Percentiles rank a stretch among this genome's conserved stretches.
These are phyloP conservation scores for Thalassiosira delicatula DNA, from an alignment of 352 stramenopile genomes.

Conservation along the genomic window DNA sequence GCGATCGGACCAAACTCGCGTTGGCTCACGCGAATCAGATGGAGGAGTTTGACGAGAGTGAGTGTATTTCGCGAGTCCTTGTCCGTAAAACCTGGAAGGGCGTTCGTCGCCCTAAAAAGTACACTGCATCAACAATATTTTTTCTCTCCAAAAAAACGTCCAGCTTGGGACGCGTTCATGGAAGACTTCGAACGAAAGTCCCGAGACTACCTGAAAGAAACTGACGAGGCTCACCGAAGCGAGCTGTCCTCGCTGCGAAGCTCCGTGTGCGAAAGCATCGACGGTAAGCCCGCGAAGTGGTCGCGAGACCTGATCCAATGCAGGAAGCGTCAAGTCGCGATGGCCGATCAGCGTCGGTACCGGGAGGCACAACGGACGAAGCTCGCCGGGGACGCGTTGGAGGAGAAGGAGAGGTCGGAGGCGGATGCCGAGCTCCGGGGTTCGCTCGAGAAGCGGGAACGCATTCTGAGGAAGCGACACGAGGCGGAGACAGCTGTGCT, in stretches of 20 bases:
- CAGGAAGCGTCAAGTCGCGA: conserved; percentile 90
- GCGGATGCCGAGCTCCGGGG: conserved; percentile 84
- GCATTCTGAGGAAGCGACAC: conserved; percentile 90
- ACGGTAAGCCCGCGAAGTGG: conserved; percentile 86
- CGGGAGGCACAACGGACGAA: conserved; percentile 94
- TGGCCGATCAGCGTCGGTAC: conserved; percentile 93
- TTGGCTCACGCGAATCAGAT: conserved; percentile 33
- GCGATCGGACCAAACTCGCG: conserved; percentile 24
- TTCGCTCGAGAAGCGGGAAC: conserved; percentile 83
- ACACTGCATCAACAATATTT: too few species aligned
- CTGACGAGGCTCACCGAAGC: conserved; percentile 90
- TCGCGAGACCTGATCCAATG: conserved; percentile 94
- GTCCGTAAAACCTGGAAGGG: too few species aligned
- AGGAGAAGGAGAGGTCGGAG: conserved; percentile 89
- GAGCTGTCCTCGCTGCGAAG: conserved; percentile 90
- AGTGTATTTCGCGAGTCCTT: too few species aligned
- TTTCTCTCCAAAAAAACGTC: background rate
- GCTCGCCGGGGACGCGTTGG: conserved; percentile 91
- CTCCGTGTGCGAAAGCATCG: conserved; percentile 88
- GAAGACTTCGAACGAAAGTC: conserved; percentile 94
- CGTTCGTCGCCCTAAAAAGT: too few species aligned
- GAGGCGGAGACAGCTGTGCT: conserved; percentile 91
- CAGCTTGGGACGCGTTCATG: conserved; percentile 92
- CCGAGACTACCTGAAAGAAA: conserved; percentile 92
- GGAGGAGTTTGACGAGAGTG: conserved; percentile 30